Evolutionary conservation across 2,329 filamentous ascomycete genomes (phyloP).

Genomic region (Trichothecium sympodiale): DNA sequence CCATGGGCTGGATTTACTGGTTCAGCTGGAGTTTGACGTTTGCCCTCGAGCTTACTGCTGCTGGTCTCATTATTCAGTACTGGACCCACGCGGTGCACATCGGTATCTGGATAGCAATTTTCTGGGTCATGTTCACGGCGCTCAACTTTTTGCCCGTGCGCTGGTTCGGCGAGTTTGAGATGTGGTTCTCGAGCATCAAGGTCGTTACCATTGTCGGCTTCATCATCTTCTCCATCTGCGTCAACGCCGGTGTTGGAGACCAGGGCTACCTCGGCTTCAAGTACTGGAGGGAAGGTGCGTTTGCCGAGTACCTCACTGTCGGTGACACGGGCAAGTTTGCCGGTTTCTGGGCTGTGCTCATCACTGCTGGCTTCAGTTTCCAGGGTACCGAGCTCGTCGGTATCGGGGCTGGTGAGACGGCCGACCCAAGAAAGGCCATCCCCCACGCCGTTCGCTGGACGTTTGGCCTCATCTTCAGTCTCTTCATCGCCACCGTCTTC

Average conservation of each 20-base stretch:
- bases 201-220: conserved; percentile 65
- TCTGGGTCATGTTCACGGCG: conserved; percentile 58
- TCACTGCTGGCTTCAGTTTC: conserved; percentile 59
- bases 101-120: conserved; percentile 62
- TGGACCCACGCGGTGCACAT: conserved; percentile 54
- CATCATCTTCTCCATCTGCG: conserved; percentile 64
- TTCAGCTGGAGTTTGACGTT: conserved; percentile 67
- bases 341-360: conserved; percentile 53
- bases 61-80: conserved; percentile 66
- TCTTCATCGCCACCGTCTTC: conserved; percentile 56
- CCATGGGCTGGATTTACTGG: conserved; percentile 79
- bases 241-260: conserved; percentile 59
- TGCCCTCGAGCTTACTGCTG: conserved; percentile 61
- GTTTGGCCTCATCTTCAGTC: conserved; percentile 61
- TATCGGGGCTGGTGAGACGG: conserved; percentile 67
- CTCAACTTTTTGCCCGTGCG: conserved; percentile 62
- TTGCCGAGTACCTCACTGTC: conserved; percentile 46
- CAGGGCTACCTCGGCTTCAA: conserved; percentile 65
- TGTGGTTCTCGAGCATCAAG: conserved; percentile 70
- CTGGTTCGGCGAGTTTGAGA: conserved; percentile 67
- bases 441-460: conserved; percentile 63
- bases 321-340: conserved; percentile 51
- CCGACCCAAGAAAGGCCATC: conserved; percentile 60
- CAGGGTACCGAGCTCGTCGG: conserved; percentile 68
- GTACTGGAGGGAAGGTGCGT: conserved; percentile 63